A percentile compares a stretch with the other conserved stretches of the same genome.
Conservation (phyloP, 1,284 basidiomycete genomes). For the Cystobasidium sp. region DNA sequence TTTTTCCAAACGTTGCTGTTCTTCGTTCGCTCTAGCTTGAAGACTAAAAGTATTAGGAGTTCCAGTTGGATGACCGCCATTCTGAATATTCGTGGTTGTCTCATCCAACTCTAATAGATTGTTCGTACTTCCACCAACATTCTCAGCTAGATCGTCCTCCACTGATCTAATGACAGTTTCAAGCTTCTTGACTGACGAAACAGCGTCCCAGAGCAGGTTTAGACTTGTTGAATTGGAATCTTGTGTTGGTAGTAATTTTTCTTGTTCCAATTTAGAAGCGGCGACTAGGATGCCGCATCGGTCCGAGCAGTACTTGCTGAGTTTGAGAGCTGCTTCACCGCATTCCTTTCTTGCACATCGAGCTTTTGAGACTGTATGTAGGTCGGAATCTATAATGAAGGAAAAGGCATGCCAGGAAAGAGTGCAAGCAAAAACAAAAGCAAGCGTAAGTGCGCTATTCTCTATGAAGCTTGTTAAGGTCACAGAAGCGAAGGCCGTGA, state of each 20-base stretch:
- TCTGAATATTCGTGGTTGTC: not conserved
- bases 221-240: slow-evolving; percentile 5
- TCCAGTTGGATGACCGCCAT: not conserved
- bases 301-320: slow-evolving; percentile 70
- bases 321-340: slow-evolving; percentile 73
- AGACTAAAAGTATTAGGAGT: not conserved
- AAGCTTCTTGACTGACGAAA: slow-evolving; percentile 39
- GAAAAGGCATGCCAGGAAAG: not conserved
- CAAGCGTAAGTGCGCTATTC: not conserved
- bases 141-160: not conserved
- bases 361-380: slow-evolving; percentile 74
- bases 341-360: slow-evolving; percentile 66
- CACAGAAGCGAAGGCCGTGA: not conserved
- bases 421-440: not conserved
- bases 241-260: not conserved
- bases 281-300: slow-evolving; percentile 51
- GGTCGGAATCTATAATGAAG: slow-evolving; percentile 63
- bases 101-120: not conserved
- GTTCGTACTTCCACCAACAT: not conserved
- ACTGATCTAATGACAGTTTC: slow-evolving; percentile 41
- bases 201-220: slow-evolving; percentile 45
- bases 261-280: slow-evolving; percentile 47
- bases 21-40: slow-evolving; percentile 8
- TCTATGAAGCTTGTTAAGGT: not conserved
- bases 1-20: slow-evolving; percentile 21